phyloP scores from a whole-genome alignment of 106 monocot species.

The Allium cepa region DNA sequence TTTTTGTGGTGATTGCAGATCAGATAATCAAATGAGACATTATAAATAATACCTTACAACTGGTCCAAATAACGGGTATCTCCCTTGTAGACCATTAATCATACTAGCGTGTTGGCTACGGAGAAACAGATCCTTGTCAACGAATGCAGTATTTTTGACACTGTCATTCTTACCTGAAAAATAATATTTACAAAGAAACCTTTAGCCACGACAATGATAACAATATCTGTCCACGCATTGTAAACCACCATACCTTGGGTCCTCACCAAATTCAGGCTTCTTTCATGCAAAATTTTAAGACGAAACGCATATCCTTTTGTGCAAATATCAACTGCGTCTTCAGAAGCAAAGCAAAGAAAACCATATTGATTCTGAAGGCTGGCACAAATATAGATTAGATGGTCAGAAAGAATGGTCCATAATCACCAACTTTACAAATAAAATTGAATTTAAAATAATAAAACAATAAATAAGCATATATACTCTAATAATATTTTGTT shows the following conservation, averaged over 20 bases:
- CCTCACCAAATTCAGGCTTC: conserved; percentile 37
- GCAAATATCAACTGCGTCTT: conserved; percentile 78
- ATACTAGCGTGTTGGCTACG: conserved; percentile 93
- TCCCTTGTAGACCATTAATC: conserved; percentile 92
- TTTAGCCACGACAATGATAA: too few species aligned
- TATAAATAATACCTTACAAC: conserved; percentile 56
- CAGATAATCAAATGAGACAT: background rate
- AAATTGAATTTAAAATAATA: too few species aligned
- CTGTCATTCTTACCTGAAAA: conserved; percentile 29
- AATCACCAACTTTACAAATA: background rate
- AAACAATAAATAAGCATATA: too few species aligned
- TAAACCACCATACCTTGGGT: conserved; percentile 39
- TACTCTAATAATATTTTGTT: background rate
- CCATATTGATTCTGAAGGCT: conserved; percentile 72
- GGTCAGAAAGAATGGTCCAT: conserved; percentile 1
- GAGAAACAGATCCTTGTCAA: conserved; percentile 72
- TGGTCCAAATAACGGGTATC: conserved; percentile 68
- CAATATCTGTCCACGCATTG: too few species aligned
- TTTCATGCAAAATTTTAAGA: conserved; percentile 87
- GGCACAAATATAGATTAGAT: conserved; percentile 7
- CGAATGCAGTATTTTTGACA: conserved; percentile 27
- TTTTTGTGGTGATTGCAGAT: too few species aligned
- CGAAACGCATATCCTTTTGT: conserved; percentile 86
- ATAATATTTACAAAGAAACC: too few species aligned
- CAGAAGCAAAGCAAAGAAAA: conserved; percentile 56